phyloP scores from a whole-genome alignment of 208 protist species.

The Crithidia thermophila region DNA sequence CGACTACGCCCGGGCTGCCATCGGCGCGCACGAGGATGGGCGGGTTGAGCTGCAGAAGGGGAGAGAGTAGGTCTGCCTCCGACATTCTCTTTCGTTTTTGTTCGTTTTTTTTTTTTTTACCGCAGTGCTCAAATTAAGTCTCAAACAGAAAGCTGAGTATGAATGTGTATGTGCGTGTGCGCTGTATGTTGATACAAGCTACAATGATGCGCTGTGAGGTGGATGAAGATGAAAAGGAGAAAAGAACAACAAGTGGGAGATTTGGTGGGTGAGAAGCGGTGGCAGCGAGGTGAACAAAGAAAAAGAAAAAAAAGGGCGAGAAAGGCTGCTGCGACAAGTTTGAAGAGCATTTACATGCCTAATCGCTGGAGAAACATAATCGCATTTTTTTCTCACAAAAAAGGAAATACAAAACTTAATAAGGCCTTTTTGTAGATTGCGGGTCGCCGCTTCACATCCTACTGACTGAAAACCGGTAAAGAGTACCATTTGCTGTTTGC shows the following conservation, averaged over 20 bases:
- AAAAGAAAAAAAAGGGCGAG: neutral
- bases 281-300: neutral
- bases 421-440: too few relatives aligned
- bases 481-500: too few relatives aligned
- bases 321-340: neutral
- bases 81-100: too few relatives aligned
- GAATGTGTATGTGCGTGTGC: too few relatives aligned
- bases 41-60: slow-evolving; percentile 34
- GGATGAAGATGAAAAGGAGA: neutral
- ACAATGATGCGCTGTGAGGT: too few relatives aligned
- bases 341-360: too few relatives aligned
- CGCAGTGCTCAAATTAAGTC: neutral
- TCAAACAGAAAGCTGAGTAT: too few relatives aligned
- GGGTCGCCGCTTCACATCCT: too few relatives aligned
- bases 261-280: neutral
- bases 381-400: neutral
- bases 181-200: too few relatives aligned
- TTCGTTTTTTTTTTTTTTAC: neutral
- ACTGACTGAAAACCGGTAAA: too few relatives aligned
- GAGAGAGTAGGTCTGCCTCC: slow-evolving; percentile 9
- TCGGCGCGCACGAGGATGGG: slow-evolving; percentile 30
- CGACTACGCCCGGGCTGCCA: neutral
- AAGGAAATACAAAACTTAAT: neutral
- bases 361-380: too few relatives aligned
- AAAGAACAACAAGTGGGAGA: neutral